Base-by-base conservation (phyloP, 2,329 filamentous ascomycete species). In the Parastagonospora nodorum region DNA sequence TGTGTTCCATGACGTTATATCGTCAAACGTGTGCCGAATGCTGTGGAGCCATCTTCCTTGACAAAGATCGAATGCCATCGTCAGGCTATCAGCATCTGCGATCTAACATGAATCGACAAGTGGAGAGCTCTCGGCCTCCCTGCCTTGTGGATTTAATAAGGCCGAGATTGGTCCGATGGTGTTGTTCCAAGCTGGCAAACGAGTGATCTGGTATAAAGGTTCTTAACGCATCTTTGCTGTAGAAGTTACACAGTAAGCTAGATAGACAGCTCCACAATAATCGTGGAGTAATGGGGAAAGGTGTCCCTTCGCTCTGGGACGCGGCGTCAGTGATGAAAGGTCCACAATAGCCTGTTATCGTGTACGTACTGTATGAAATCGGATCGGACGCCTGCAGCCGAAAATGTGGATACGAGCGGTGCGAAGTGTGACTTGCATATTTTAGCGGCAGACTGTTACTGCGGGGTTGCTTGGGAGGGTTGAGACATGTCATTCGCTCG, bases 361-460 rank as follows among this genome's bases (percentile, higher is more conserved):
- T 45, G 50, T 52, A 51, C 19, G 50, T 52, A 51, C 19, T 24
- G 19, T 24, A 24, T 50, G 37, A 45, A 58, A 57, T 38, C 30
- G 42, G 46, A 54, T 24, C 58, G 59, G 63, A 43, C 53, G 46
- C 40, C 57, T 50, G 60, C 50, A 58, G 57, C 61, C 61, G 58
- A 61, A 59, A 56, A 60, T 58, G 61, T 62, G 61, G 53, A 39
- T 16, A 51, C 28, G 50, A 53, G 44, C 50, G 53, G 47, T 45
- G 38, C 55, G 57, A 58, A 63, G 60, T 67, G 66, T 72, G 69
- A 69, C 69, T 69, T 72, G 69, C 69, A 72, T 64, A 61, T 56
- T 51, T 60, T 71, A 70, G 68, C 63, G 63, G 57, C 59, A 56
- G 57, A 12, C 47, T 50, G 51, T 56, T 49, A 58, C 53, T 59